phyloP scores from a whole-genome alignment of 2,329 filamentous ascomycete species.

The Cytospora piceicola region DNA sequence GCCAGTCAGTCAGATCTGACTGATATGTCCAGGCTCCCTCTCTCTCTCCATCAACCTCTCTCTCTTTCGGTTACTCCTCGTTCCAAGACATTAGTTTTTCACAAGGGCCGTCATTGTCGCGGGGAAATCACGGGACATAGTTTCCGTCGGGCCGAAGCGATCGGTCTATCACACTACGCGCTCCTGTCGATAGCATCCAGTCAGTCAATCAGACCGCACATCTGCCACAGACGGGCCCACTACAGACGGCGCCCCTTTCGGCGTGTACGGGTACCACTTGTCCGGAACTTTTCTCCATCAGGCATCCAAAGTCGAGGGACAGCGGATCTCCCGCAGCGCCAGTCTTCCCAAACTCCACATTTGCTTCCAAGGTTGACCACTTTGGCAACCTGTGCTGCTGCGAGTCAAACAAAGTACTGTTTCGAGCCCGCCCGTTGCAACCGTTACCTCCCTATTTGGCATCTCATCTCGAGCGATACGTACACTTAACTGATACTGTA shows the following conservation, averaged over 20 bases:
- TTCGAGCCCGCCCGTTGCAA: not conserved
- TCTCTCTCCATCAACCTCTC: not conserved
- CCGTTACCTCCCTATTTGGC: not conserved
- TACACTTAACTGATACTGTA: slow-evolving; percentile 1
- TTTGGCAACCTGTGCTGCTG: slow-evolving; percentile 11
- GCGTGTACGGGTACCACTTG: slow-evolving; percentile 3
- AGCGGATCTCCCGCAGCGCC: slow-evolving; percentile 11
- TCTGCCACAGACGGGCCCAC: not conserved
- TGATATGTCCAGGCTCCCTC: not conserved
- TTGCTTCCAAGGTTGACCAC: slow-evolving; percentile 18
- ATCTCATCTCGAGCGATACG: slow-evolving; percentile 3
- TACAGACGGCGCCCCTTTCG: too few relatives aligned
- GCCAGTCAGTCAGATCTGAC: too few relatives aligned
- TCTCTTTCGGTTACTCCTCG: not conserved
- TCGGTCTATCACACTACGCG: not conserved
- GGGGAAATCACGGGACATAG: too few relatives aligned
- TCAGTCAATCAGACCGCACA: not conserved
- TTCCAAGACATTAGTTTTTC: not conserved
- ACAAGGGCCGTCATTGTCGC: not conserved
- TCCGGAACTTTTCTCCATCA: slow-evolving; percentile 23
- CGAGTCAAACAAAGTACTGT: slow-evolving; percentile 20
- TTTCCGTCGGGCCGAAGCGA: not conserved
- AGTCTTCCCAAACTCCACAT: slow-evolving; percentile 18
- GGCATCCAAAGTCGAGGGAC: slow-evolving; percentile 26
- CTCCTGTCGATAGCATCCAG: not conserved